phyloP scores from a whole-genome alignment of 768 basidiomycete species.

The Neoboletus brunneissimus region DNA sequence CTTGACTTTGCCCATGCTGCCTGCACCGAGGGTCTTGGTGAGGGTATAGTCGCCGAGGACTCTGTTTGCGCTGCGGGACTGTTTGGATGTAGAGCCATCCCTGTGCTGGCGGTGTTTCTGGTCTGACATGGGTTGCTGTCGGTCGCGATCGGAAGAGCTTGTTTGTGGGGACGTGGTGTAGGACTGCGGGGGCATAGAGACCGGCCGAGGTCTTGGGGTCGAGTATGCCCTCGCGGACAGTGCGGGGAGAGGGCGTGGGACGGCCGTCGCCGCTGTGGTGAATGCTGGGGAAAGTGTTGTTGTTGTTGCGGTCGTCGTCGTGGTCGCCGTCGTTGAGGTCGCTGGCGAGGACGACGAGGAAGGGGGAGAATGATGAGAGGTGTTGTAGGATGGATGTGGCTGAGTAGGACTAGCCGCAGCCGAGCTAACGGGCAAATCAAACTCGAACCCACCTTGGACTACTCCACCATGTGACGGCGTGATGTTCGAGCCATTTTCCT shows the following conservation, averaged over 20 bases:
- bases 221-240: constrained; percentile 21
- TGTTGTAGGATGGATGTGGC: constrained; percentile 21
- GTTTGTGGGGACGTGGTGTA: constrained; percentile 35
- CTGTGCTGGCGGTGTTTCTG: constrained; percentile 31
- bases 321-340: constrained; percentile 8
- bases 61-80: constrained; percentile 39
- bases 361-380: constrained; percentile 16
- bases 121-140: constrained; percentile 27
- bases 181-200: constrained; percentile 73
- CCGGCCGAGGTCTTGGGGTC: constrained; percentile 51
- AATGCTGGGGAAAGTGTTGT: not conserved
- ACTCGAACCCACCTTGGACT: constrained; percentile 56
- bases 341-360: constrained; percentile 9
- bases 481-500: constrained; percentile 42
- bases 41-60: constrained; percentile 93
- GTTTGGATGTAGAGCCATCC: constrained; percentile 35
- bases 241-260: constrained; percentile 34
- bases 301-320: constrained; percentile 12
- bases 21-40: constrained; percentile 94
- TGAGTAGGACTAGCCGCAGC: constrained; percentile 13
- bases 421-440: constrained; percentile 52
- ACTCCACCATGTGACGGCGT: constrained; percentile 55
- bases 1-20: constrained; percentile 99
- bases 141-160: constrained; percentile 33
- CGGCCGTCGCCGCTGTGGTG: constrained; percentile 26